These are phyloP conservation scores for Vanderwaltozyma verrucispora DNA, from an alignment of 805 yeast species.

Conservation along the genomic window DNA sequence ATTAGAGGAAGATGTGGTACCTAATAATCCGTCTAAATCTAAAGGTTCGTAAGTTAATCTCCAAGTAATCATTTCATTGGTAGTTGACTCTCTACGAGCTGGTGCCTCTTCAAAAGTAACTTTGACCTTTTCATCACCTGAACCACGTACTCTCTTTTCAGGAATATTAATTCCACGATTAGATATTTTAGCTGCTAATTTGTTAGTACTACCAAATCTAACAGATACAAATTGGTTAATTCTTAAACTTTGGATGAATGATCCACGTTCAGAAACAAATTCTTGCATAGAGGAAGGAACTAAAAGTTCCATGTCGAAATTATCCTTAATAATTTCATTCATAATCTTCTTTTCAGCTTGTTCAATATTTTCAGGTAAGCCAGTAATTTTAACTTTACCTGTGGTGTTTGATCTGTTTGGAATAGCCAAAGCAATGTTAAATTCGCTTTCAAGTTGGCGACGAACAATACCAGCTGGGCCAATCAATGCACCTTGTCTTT, in stretches of 20 bases:
- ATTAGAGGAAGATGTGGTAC: conserved; percentile 15
- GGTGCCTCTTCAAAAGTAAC: conserved; percentile 35
- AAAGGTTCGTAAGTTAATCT: conserved; percentile 38
- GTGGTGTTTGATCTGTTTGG: conserved; percentile 51
- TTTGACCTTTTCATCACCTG: conserved; percentile 31
- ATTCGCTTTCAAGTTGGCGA: conserved; percentile 61
- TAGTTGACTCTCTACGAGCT: conserved; percentile 10
- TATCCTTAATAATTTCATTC: conserved; percentile 47
- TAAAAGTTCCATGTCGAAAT: conserved; percentile 39
- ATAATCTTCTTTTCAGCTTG: conserved; percentile 51
- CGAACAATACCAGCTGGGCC: conserved; percentile 76
- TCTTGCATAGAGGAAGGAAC: conserved; percentile 51
- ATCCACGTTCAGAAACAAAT: conserved; percentile 60
- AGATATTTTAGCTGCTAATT: conserved; percentile 41
- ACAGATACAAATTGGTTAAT: conserved; percentile 46
- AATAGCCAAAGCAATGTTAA: conserved; percentile 49
- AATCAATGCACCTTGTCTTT: conserved; percentile 62
- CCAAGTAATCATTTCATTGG: conserved; percentile 47
- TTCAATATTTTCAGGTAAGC: conserved; percentile 56
- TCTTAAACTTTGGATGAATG: conserved; percentile 44
- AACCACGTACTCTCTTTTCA: conserved; percentile 35
- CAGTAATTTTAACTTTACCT: conserved; percentile 45
- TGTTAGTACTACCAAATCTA: conserved; percentile 41
- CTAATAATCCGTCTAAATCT: conserved; percentile 22
- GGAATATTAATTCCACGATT: conserved; percentile 35